phyloP scores from a whole-genome alignment of 331 rosid genomes.

The Pyrus hybrid region DNA sequence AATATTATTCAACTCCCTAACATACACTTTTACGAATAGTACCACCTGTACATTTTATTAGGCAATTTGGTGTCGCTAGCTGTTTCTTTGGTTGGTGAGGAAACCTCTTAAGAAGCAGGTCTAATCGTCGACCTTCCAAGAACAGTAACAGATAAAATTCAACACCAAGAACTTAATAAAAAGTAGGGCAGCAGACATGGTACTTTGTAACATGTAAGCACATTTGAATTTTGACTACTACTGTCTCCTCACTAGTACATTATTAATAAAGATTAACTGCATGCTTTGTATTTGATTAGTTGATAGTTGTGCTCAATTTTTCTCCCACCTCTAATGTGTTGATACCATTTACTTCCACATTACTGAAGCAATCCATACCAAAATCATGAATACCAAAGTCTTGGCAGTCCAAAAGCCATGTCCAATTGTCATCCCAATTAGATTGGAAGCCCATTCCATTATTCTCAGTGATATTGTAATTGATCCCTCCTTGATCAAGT shows the following conservation, averaged over 20 bases:
- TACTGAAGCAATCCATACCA: slow-evolving; percentile 49
- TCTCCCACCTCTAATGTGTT: slow-evolving; percentile 39
- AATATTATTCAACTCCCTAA: slow-evolving; percentile 23
- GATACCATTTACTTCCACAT: slow-evolving; percentile 37
- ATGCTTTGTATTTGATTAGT: neutral
- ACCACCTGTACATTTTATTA: slow-evolving; percentile 11
- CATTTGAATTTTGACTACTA: slow-evolving; percentile 14
- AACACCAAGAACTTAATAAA: slow-evolving; percentile 3
- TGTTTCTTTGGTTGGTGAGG: slow-evolving; percentile 42
- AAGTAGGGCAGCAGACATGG: slow-evolving; percentile 27
- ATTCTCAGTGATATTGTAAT: neutral
- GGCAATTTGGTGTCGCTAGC: slow-evolving; percentile 21
- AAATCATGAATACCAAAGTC: slow-evolving; percentile 92
- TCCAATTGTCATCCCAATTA: slow-evolving; percentile 57
- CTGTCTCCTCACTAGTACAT: neutral
- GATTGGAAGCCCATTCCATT: slow-evolving; percentile 25
- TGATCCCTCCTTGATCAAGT: slow-evolving; percentile 16
- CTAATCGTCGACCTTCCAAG: slow-evolving; percentile 33
- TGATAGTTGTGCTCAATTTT: slow-evolving; percentile 5
- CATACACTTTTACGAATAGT: slow-evolving; percentile 14
- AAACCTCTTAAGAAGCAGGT: slow-evolving; percentile 16
- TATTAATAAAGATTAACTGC: neutral
- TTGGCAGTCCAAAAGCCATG: slow-evolving; percentile 80
- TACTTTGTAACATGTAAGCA: slow-evolving; percentile 40
- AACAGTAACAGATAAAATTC: neutral